Conservation (phyloP, 495 filamentous ascomycete genomes). For the Rusavskia elegans region DNA sequence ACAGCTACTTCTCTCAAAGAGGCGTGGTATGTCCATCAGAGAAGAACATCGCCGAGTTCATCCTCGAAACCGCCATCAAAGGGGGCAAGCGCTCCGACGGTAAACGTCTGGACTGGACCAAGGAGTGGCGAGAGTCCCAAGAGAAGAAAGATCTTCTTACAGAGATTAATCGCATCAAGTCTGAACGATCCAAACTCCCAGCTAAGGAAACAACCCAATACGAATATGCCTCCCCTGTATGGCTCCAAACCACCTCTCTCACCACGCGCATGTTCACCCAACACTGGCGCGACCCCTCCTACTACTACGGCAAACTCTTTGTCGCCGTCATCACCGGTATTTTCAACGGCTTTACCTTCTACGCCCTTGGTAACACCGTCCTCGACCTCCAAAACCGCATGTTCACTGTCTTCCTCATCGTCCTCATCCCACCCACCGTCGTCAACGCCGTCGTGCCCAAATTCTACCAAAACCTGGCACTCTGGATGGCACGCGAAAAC, state of each 20-base stretch:
- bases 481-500: conserved; percentile 65
- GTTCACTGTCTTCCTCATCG: conserved; percentile 56
- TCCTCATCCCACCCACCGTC: conserved; percentile 56
- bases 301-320: conserved; percentile 64
- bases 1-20: conserved; percentile 49
- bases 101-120: conserved; percentile 47
- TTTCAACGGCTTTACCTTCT: conserved; percentile 82
- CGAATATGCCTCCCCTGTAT: conserved; percentile 49
- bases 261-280: conserved; percentile 51
- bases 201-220: conserved; percentile 23
- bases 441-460: conserved; percentile 71
- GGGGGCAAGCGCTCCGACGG: conserved; percentile 31
- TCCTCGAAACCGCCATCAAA: conserved; percentile 66
- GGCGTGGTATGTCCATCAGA: conserved; percentile 42
- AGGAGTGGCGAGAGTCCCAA: conserved; percentile 52
- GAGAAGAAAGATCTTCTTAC: conserved; percentile 32
- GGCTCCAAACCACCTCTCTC: conserved; percentile 40
- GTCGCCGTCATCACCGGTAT: conserved; percentile 50
- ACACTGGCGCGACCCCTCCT: conserved; percentile 57
- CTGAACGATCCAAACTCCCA: conserved; percentile 35
- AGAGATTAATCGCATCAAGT: conserved; percentile 45
- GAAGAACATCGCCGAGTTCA: conserved; percentile 75
- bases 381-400: conserved; percentile 66
- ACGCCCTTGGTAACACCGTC: conserved; percentile 47
- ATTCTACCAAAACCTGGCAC: conserved; percentile 60